Evolutionary conservation across 75 land plant genomes (phyloP).

Genomic region (Picea sitchensis): DNA sequence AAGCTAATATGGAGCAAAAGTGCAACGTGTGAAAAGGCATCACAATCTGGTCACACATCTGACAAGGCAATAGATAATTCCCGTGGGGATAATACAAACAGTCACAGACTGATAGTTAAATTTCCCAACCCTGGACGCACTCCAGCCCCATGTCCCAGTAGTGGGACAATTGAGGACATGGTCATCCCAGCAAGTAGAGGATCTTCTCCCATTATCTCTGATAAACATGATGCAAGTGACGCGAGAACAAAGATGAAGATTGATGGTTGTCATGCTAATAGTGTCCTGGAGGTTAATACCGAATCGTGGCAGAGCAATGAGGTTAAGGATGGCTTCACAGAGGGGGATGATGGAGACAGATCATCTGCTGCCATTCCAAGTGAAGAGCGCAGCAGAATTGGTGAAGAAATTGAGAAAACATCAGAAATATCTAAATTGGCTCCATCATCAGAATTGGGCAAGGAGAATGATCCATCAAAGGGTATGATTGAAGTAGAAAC

Average conservation of each 20-base stretch:
- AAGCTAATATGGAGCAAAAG: conserved; percentile 35
- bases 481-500: conserved; percentile 14
- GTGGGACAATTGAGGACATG: conserved; percentile 59
- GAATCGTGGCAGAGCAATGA: conserved; percentile 54
- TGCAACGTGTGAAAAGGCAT: conserved; percentile 30
- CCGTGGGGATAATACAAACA: conserved; percentile 36
- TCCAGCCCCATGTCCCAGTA: conserved; percentile 58
- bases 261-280: conserved; percentile 20
- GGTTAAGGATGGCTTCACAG: conserved; percentile 31
- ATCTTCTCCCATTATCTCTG: conserved; percentile 61
- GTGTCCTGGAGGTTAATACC: conserved; percentile 26
- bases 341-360: conserved; percentile 45
- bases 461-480: conserved; percentile 13
- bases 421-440: conserved; percentile 19
- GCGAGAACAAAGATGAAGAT: conserved; percentile 23
- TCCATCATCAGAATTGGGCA: conserved; percentile 21
- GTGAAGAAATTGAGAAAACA: conserved; percentile 27
- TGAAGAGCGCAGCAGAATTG: conserved; percentile 29
- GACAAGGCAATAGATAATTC: conserved; percentile 35
- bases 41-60: conserved; percentile 24
- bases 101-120: conserved; percentile 80
- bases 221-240: conserved; percentile 53
- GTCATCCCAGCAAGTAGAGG: conserved; percentile 34
- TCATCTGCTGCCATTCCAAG: conserved; percentile 23
- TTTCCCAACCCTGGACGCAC: conserved; percentile 81